Conservation (phyloP, 2,329 filamentous ascomycete genomes). For the Pseudocercospora macadamiae region DNA sequence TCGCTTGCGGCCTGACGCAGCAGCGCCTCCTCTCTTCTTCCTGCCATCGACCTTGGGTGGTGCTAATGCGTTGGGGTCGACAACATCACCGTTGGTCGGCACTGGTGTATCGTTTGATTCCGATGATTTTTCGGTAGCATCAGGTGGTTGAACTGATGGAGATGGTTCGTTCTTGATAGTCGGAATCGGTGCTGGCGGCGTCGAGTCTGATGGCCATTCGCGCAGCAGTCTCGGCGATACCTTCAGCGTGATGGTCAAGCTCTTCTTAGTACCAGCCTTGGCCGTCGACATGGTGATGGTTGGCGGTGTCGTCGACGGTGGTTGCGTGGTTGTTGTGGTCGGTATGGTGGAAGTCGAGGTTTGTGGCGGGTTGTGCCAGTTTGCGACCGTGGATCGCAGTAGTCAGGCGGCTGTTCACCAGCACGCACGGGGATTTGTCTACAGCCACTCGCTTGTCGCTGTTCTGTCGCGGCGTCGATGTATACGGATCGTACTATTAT, state of each 20-base stretch:
- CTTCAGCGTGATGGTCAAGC: slow-evolving; percentile 33
- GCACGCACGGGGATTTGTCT: not conserved
- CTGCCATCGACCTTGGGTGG: slow-evolving; percentile 51
- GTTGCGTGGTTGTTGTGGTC: slow-evolving; percentile 6
- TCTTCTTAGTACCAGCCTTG: slow-evolving; percentile 36
- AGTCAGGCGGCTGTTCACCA: not conserved
- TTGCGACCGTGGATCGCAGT: not conserved
- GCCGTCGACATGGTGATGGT: slow-evolving; percentile 31
- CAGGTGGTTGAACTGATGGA: slow-evolving; percentile 37
- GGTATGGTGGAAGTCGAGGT: not conserved
- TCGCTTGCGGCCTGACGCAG: slow-evolving; percentile 35
- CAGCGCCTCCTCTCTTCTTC: slow-evolving; percentile 68
- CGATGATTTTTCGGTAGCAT: slow-evolving; percentile 43
- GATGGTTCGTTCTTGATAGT: slow-evolving; percentile 42
- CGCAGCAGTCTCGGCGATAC: slow-evolving; percentile 33
- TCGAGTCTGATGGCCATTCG: slow-evolving; percentile 31
- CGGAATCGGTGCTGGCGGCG: slow-evolving; percentile 2
- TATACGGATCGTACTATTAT: not conserved
- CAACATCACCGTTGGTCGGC: slow-evolving; percentile 38
- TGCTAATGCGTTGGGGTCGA: slow-evolving; percentile 45
- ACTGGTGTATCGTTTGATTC: slow-evolving; percentile 48
- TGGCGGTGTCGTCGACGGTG: slow-evolving; percentile 20
- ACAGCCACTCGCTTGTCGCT: not conserved
- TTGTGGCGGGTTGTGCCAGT: not conserved
- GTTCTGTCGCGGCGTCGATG: not conserved